Percentiles rank a stretch among this genome's conserved stretches.
Conservation (phyloP, 2,329 filamentous ascomycete species). For the Phaeosphaeriaceae sp. region DNA sequence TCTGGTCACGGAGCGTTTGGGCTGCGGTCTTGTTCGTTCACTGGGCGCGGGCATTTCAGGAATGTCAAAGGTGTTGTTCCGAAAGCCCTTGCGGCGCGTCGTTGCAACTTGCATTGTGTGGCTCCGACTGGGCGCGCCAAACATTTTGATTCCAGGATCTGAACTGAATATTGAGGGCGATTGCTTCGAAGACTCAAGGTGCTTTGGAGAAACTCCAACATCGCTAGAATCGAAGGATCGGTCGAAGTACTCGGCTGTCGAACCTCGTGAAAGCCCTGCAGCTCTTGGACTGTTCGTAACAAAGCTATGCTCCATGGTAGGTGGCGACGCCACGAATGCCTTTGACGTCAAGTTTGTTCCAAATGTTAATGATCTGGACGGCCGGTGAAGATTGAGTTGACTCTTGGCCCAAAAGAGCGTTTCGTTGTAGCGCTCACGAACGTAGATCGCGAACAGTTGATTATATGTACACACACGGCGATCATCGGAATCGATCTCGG, state of each 20-base stretch:
- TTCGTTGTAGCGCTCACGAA: neutral
- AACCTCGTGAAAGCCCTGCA: neutral
- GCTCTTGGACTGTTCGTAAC: neutral
- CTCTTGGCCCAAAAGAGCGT: neutral
- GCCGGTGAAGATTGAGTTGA: neutral
- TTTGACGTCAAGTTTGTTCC: neutral
- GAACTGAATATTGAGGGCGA: neutral
- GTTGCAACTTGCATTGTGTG: neutral
- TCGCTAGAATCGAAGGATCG: neutral
- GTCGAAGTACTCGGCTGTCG: neutral
- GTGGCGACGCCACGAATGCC: neutral
- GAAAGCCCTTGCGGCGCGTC: neutral
- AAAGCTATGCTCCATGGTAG: neutral
- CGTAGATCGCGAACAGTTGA: neutral
- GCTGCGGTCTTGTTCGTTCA: neutral
- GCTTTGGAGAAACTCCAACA: neutral
- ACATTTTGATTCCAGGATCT: neutral
- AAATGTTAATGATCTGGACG: neutral
- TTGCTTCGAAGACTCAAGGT: neutral
- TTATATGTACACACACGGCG: neutral
- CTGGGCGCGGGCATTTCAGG: neutral
- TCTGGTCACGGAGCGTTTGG: neutral
- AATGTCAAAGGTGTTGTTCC: neutral
- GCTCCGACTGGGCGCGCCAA: neutral
- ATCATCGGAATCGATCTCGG: neutral